Evolutionary conservation across 2,329 filamentous ascomycete species (phyloP).

Genomic region (Nothophaeocryptopus gaeumannii): DNA sequence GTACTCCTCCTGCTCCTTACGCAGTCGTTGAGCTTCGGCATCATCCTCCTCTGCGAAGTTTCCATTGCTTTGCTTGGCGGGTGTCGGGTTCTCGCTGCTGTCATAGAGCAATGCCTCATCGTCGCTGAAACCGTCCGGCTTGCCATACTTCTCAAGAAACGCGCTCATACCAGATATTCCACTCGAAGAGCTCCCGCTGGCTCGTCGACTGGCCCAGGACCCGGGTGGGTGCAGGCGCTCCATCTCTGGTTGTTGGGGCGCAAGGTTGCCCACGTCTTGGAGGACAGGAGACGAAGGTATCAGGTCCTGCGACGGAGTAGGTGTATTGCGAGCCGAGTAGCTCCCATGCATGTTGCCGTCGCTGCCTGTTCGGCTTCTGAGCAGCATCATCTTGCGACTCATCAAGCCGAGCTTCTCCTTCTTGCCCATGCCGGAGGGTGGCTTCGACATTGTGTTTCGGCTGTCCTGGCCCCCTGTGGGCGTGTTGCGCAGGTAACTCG

Average conservation of each 20-base stretch:
- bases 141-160: conserved; percentile 33
- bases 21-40: conserved; percentile 31
- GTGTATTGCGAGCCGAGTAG: not conserved
- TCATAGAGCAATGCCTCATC: conserved; percentile 20
- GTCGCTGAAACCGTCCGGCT: conserved; percentile 19
- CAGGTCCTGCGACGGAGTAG: conserved; percentile 15
- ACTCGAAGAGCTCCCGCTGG: conserved; percentile 40
- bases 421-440: conserved; percentile 14
- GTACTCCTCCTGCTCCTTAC: conserved; percentile 53
- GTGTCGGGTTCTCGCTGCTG: conserved; percentile 17
- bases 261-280: conserved; percentile 30
- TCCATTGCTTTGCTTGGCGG: conserved; percentile 4
- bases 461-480: conserved; percentile 6
- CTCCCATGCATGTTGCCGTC: conserved; percentile 5
- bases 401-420: conserved; percentile 33
- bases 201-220: conserved; percentile 31
- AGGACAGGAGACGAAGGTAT: conserved; percentile 32
- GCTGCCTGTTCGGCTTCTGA: conserved; percentile 30
- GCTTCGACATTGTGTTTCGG: not conserved
- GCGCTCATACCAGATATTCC: conserved; percentile 41
- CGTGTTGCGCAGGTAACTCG: conserved; percentile 27
- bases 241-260: conserved; percentile 20
- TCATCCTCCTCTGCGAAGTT: conserved; percentile 18
- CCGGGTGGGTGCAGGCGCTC: conserved; percentile 19
- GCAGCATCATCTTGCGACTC: conserved; percentile 34